Base-by-base conservation (phyloP, 306 rosid species). In the Vigna radiata region DNA sequence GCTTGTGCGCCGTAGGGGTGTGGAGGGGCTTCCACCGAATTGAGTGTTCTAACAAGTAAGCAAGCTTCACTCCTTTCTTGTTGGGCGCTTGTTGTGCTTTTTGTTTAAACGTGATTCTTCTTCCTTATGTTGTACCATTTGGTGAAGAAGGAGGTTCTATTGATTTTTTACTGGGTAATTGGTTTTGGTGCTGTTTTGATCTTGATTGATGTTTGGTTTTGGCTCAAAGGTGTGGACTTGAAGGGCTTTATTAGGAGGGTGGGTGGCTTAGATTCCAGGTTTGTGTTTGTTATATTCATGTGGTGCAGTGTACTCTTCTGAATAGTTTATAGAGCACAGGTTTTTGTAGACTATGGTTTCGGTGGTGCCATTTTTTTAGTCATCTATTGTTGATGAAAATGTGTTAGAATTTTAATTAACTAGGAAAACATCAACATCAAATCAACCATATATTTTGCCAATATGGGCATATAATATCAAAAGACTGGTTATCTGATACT, bases 271-370 rank as follows among this genome's bases (percentile, higher is more conserved):
- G 70, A 53, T 56, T 68, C 48, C 18, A 43, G 68, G 78, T 59
- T 77, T 15, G 56, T 23, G 25, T 55, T 55, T 55, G 46, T 19
- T 84, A 79, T 62, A 76, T 83, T 88, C 91, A 87, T 89, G 89
- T 81, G 70, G 25, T 54, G 7, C 17, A 36, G 49, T 41, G 65
- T 25, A 70, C 0, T 17, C 1, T 43, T 44, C 49, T 55, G 68
- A 41, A 41, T 54, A 12, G 11, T 64, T 64, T 64, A 39, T 67
- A 3, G 2, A 18, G 1, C 52, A 53, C 44, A 37, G 10, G 1
- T 54, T 72, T 39, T 23, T 16, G 0, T 70, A 17, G 8, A 48
- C n/a, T n/a, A n/a, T n/a, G n/a, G n/a, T n/a, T n/a, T n/a, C n/a
- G n/a, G n/a, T n/a, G n/a, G n/a, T n/a, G n/a, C 33, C 0, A 2